Evolutionary conservation across 352 stramenopile genomes (phyloP), one percentile per base, ranked within the genome.

Genomic region (Globisporangium nunn): DNA sequence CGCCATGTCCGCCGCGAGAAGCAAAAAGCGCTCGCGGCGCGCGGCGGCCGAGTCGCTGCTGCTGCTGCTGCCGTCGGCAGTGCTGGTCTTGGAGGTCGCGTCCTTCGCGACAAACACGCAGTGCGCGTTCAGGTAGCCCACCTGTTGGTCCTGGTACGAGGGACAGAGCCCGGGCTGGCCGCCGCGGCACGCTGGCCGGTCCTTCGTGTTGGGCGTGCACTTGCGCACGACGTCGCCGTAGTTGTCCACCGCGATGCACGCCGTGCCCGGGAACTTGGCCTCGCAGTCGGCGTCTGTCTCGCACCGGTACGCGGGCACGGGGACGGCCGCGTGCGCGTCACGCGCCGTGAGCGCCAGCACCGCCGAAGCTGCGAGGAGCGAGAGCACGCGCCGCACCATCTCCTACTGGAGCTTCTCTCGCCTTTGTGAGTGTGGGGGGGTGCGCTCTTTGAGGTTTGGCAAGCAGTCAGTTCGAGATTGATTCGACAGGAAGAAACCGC

Each of bases 31-130:
- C 28, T 56, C 56, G 29, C 56, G 47, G n/a, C 41, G 43, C 17
- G 31, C 4, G 14, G 8, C 28, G 0, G 33, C 30, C n/a, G 52
- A 30, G 8, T 47, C 50, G 29, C 58, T 43, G 28, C 59, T 52
- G 18, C 57, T 49, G 40, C 41, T 57, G 18, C 29, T 62, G 29
- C 50, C 59, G 18, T 31, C 31, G 15, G 47, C 62, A 15, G 68
- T 14, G 18, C 56, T 66, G 6, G 18, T 15, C 6, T 47, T 28
- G 31, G 56, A 68, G 23, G 23, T 23, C 6, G 23, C 15, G 52
- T 88, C 71, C 66, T 89, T 79, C 14, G 81, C 74, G 30, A 89
- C 79, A 31, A 94, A 89, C 3, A 94, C 70, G 52, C 84, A 94
- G 64, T 94, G 84, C 23, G 82, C 74, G 56, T 94, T 92, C 14